A percentile compares a stretch with the other conserved stretches of the same genome.
phyloP scores from a whole-genome alignment of 176 grass and related monocot species.

The Poa pratensis region DNA sequence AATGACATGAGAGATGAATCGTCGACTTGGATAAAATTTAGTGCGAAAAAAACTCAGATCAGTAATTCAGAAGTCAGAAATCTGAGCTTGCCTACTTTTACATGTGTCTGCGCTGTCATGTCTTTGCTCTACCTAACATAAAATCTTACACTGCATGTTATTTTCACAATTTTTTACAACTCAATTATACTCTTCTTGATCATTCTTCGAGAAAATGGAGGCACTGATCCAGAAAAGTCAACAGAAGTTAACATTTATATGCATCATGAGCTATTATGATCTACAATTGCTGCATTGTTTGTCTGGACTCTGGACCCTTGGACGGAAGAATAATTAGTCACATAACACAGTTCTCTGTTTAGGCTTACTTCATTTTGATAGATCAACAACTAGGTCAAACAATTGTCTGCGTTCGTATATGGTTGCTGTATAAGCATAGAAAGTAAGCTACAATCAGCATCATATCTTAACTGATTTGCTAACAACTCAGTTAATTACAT shows the following conservation, averaged over 20 bases:
- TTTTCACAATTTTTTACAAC: not conserved
- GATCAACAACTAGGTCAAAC: slow-evolving; percentile 53
- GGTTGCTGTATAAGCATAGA: slow-evolving; percentile 36
- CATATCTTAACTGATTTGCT: slow-evolving; percentile 50
- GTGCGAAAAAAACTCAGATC: slow-evolving; percentile 38
- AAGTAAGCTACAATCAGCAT: slow-evolving; percentile 54
- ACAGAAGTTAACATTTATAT: slow-evolving; percentile 39
- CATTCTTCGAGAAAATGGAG: slow-evolving; percentile 27
- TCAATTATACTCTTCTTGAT: slow-evolving; percentile 23
- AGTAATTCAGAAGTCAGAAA: slow-evolving; percentile 31
- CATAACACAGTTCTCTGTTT: slow-evolving; percentile 34
- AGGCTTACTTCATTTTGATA: slow-evolving; percentile 45
- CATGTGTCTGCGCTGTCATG: slow-evolving; percentile 21
- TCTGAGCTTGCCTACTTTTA: slow-evolving; percentile 34
- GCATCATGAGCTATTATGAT: slow-evolving; percentile 15
- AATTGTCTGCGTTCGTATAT: slow-evolving; percentile 39
- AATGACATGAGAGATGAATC: slow-evolving; percentile 16
- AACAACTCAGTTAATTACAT: slow-evolving; percentile 52
- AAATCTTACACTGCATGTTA: slow-evolving; percentile 24
- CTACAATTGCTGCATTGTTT: not conserved
- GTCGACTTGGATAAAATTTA: slow-evolving; percentile 31
- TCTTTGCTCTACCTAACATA: slow-evolving; percentile 39
- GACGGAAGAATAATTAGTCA: slow-evolving; percentile 41
- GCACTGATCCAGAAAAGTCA: slow-evolving; percentile 43
- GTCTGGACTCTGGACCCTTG: slow-evolving; percentile 33